Evolutionary conservation across 257 asterid genomes (phyloP).

Genomic region (Ehretia macrophylla): DNA sequence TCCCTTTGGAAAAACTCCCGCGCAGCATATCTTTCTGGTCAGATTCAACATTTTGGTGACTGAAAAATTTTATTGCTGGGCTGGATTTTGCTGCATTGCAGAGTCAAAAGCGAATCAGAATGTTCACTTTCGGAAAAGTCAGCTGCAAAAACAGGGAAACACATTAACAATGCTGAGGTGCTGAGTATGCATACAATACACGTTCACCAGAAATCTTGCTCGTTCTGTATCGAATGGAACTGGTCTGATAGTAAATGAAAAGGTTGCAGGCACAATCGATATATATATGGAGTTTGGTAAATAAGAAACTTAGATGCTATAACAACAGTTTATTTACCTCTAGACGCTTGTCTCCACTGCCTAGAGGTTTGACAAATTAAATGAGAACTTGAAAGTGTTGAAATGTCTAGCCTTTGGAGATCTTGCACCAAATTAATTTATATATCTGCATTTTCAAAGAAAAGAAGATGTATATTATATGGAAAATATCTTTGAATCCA

Average conservation of each 20-base stretch:
- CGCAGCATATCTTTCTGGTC: constrained; percentile 62
- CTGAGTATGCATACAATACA: no score
- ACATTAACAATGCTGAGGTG: neutral
- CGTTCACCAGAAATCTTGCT: no score
- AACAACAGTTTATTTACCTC: constrained; percentile 43
- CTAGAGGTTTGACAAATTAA: constrained; percentile 61
- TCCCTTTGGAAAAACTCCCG: constrained; percentile 78
- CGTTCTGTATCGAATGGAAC: neutral
- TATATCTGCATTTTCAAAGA: constrained; percentile 20
- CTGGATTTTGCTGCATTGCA: constrained; percentile 86
- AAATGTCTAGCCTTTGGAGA: constrained; percentile 69
- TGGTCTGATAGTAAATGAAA: neutral
- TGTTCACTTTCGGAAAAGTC: constrained; percentile 54
- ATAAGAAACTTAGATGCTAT: neutral
- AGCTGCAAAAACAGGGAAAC: constrained; percentile 43
- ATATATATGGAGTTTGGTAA: neutral
- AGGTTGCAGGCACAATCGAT: neutral
- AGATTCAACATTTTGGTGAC: constrained; percentile 53
- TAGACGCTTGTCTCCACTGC: constrained; percentile 65
- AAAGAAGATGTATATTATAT: constrained; percentile 10
- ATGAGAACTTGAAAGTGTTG: constrained; percentile 65
- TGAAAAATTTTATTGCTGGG: constrained; percentile 70
- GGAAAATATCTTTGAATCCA: no score
- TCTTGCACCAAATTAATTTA: constrained; percentile 56
- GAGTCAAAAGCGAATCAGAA: constrained; percentile 66